phyloP scores from a whole-genome alignment of 768 basidiomycete species.

The Pilatotrama ljubarskyi region DNA sequence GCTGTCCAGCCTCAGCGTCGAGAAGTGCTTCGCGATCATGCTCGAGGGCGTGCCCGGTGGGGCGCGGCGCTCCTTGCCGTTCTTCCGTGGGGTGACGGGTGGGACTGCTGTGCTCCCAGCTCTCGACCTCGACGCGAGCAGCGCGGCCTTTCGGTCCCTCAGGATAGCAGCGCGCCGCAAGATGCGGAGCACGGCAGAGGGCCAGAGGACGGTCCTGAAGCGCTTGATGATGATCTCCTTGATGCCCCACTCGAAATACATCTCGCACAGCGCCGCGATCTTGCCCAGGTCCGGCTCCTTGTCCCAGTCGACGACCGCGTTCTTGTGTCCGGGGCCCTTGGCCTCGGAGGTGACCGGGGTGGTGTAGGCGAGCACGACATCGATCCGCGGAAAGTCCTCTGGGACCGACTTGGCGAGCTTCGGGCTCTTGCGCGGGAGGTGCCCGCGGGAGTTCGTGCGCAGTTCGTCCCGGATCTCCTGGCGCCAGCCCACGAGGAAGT shows the following conservation, averaged over 20 bases:
- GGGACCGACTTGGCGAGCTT: constrained; percentile 66
- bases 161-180: constrained; percentile 65
- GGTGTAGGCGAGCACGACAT: constrained; percentile 76
- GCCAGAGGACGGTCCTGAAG: constrained; percentile 83
- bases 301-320: constrained; percentile 45
- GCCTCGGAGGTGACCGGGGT: constrained; percentile 72
- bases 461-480: constrained; percentile 62
- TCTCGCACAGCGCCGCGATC: constrained; percentile 79
- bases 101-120: neutral
- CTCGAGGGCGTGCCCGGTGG: constrained; percentile 43
- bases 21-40: constrained; percentile 58
- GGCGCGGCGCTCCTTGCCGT: constrained; percentile 25
- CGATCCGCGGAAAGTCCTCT: constrained; percentile 68
- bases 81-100: constrained; percentile 45
- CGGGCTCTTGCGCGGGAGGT: constrained; percentile 62
- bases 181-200: constrained; percentile 66
- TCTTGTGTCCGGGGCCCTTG: constrained; percentile 19
- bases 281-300: constrained; percentile 67
- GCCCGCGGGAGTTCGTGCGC: constrained; percentile 63
- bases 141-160: constrained; percentile 35
- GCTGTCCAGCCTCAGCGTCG: constrained; percentile 42
- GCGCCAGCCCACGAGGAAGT: constrained; percentile 66
- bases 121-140: neutral
- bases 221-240: constrained; percentile 80
- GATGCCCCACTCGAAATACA: constrained; percentile 92